Base-by-base conservation (phyloP, 352 stramenopile species). In the Pythium scleroteichum region DNA sequence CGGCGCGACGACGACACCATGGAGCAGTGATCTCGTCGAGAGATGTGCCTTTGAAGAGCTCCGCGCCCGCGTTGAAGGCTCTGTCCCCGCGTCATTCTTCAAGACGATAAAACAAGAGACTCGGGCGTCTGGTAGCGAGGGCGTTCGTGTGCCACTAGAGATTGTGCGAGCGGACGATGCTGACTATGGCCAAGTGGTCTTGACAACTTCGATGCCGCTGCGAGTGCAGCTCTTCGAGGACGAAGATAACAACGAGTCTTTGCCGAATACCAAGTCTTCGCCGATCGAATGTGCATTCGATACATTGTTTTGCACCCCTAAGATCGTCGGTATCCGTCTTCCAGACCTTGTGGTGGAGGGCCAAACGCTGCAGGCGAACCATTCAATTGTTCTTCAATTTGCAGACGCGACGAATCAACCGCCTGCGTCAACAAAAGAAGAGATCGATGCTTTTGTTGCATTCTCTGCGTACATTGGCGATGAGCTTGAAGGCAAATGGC, bases 381-480 rank as follows among this genome's bases (percentile, higher is more conserved):
- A 91, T 53, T 60, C 64, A 8, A 66, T 93, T 45, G 57, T 79
- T 29, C 33, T 93, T 16, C 63, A 81, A 50, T 93, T 91, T 49
- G 55, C 72, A 2, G 63, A 75, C 24, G 39, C 75, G 3, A 93
- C 84, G 5, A 91, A 85, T 44, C 61, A 58, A 10, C 81, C 82
- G 20, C 44, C 45, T 19, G 71, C 59, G 2, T 29, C 16, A 5
- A 68, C 69, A 0, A 78, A 73, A 16, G 26, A 69, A 6, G 62
- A 72, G 2, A 73, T 93, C n/a, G 65, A 73, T 32, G 29, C 27
- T 1, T 76, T 86, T 47, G 66, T 93, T 3, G 27, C 17, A 13
- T 87, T 93, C 53, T 66, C 74, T 8, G 64, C 72, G 33, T 87
- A 91, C 58, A 53, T 93, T 59, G 84, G 81, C 39, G 71, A 87